Conservation (phyloP, 2,329 filamentous ascomycete species). For the Akanthomyces dipterigenus region DNA sequence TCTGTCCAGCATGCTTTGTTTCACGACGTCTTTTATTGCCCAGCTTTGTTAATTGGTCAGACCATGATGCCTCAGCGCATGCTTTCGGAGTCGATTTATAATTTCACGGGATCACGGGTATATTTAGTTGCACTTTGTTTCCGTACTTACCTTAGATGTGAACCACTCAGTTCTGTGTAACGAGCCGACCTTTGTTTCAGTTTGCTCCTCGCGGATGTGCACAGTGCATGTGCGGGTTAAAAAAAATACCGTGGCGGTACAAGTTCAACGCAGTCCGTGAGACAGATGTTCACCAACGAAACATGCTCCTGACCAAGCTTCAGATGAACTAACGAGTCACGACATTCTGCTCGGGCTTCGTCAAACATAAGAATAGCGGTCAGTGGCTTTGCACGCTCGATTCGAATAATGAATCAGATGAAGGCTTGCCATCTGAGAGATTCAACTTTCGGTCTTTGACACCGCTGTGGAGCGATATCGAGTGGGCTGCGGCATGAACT, state of each 20-base stretch:
- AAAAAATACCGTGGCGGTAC: background rate
- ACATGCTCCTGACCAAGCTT: background rate
- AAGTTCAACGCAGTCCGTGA: background rate
- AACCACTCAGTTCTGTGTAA: conserved; percentile 1
- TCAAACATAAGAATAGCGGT: background rate
- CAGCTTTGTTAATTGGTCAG: conserved; percentile 8
- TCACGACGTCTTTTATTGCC: conserved; percentile 7
- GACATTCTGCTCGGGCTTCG: background rate
- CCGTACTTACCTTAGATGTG: conserved; percentile 7
- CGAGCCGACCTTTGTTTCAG: background rate
- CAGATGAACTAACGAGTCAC: background rate
- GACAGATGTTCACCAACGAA: background rate
- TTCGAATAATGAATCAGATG: background rate
- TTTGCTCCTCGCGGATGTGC: background rate
- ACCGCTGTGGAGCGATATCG: background rate
- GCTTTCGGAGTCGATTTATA: conserved; percentile 7
- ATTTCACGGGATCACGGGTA: conserved; percentile 11
- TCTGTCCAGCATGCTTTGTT: conserved; percentile 8
- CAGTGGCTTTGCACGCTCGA: too few relatives aligned
- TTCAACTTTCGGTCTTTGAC: background rate
- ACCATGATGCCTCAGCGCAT: conserved; percentile 10
- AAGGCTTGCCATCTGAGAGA: background rate
- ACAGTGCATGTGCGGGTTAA: background rate
- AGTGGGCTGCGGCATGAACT: background rate
- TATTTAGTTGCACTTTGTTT: conserved; percentile 9